Percentiles rank a stretch among this genome's conserved stretches.
phyloP scores from a whole-genome alignment of 1,284 basidiomycete genomes.

The Neonothopanus nambi region DNA sequence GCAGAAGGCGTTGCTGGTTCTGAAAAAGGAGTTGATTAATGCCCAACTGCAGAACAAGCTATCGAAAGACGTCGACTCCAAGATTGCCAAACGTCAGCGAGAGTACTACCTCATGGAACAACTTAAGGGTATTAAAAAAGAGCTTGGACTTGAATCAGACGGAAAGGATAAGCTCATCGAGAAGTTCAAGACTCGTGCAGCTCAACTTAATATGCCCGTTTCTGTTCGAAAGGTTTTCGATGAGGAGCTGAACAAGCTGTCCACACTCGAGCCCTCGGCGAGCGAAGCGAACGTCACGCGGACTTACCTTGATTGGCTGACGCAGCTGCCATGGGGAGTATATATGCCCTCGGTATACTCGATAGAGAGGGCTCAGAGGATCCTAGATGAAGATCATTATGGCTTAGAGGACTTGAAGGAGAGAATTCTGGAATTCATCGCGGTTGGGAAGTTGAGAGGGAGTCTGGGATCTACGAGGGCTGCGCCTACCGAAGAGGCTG shows the following conservation, averaged over 20 bases:
- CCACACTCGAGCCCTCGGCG: conserved; percentile 89
- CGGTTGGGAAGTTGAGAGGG: conserved; percentile 94
- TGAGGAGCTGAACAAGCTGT: conserved; percentile 92
- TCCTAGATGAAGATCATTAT: conserved; percentile 96
- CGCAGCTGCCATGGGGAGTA: conserved; percentile 96
- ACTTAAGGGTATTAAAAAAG: conserved; percentile 98
- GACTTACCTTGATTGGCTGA: conserved; percentile 96
- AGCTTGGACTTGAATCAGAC: conserved; percentile 95
- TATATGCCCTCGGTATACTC: conserved; percentile 95
- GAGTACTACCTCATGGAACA: conserved; percentile 99
- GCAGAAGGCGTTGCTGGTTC: conserved; percentile 87
- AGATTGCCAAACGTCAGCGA: conserved; percentile 95
- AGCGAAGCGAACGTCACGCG: conserved; percentile 96
- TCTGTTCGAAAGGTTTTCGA: conserved; percentile 93
- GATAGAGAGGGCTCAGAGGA: conserved; percentile 80
- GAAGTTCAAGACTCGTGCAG: conserved; percentile 93
- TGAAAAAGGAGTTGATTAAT: conserved; percentile 99
- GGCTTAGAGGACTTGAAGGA: conserved; percentile 96
- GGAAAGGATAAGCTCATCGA: conserved; percentile 98
- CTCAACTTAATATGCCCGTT: conserved; percentile 90
- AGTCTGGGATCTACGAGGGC: conserved; percentile 54
- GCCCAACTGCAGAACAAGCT: conserved; percentile 96
- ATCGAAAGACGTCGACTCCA: conserved; percentile 91
- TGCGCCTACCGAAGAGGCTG: no score
- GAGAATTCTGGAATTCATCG: conserved; percentile 96